Conservation (phyloP, 1,139 yeast species). For the Saccharomyces hybrid region DNA sequence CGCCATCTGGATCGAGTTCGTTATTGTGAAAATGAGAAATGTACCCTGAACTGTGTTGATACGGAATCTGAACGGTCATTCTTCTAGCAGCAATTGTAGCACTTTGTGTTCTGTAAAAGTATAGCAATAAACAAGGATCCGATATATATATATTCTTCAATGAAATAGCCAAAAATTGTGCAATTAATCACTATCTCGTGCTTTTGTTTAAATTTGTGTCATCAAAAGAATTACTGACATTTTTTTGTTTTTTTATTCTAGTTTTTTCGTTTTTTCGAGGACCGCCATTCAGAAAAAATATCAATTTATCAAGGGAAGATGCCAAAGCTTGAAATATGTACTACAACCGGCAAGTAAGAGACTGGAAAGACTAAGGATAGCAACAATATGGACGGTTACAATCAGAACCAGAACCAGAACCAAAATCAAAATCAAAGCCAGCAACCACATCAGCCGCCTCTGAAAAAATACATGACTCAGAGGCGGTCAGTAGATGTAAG, state of each 20-base stretch:
- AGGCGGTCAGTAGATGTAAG: constrained; percentile 88
- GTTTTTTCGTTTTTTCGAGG: neutral
- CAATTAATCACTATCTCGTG: neutral
- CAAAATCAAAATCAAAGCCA: neutral
- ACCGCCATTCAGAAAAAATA: neutral
- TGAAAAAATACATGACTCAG: constrained; percentile 44
- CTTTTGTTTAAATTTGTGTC: neutral
- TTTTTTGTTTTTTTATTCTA: neutral
- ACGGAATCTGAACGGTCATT: neutral
- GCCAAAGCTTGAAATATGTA: neutral
- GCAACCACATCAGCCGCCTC: constrained; percentile 7
- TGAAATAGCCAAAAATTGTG: no score
- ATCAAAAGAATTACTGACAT: neutral
- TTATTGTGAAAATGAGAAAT: neutral
- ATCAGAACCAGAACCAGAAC: neutral
- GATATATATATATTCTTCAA: neutral
- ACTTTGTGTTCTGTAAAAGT: neutral
- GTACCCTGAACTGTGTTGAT: neutral
- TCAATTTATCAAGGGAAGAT: neutral
- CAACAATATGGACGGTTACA: neutral
- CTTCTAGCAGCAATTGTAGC: neutral
- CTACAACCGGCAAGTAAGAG: neutral
- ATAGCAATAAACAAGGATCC: neutral
- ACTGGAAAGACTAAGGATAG: neutral
- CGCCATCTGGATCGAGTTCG: neutral